Percentiles rank a stretch among this genome's conserved stretches.
Evolutionary conservation across 768 basidiomycete species (phyloP).

Genomic region (Lactarius trivialis): DNA sequence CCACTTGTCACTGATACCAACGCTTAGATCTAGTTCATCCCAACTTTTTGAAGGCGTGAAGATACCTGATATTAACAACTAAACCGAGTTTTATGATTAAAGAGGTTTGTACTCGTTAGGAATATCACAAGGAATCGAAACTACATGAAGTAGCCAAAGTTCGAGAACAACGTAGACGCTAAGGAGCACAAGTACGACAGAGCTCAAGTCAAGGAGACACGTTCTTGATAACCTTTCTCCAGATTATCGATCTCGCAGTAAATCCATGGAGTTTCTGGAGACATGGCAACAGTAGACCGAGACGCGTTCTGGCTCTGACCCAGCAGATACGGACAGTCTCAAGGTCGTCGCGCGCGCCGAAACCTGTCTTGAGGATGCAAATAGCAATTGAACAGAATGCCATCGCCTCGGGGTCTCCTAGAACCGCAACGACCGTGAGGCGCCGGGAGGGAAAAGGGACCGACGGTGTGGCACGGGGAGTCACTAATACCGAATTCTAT

Average conservation of each 20-base stretch:
- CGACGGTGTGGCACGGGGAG: no score
- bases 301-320: no score
- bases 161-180: background rate
- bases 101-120: slow-evolving; percentile 5
- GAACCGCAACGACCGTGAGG: no score
- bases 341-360: no score
- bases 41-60: slow-evolving; percentile 74
- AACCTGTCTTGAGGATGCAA: no score
- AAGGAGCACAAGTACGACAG: background rate
- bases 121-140: slow-evolving; percentile 11
- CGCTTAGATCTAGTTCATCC: slow-evolving; percentile 63
- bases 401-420: no score
- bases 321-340: no score
- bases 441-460: no score
- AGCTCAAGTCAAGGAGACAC: slow-evolving; percentile 33
- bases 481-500: no score
- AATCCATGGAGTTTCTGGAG: slow-evolving; percentile 65
- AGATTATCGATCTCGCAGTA: slow-evolving; percentile 52
- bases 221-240: slow-evolving; percentile 51
- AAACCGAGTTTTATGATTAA: background rate
- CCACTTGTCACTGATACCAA: slow-evolving; percentile 22
- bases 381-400: no score
- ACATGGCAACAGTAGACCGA: slow-evolving; percentile 58
- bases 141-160: slow-evolving; percentile 2
- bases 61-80: background rate